Evolutionary conservation across 2,329 filamentous ascomycete species (phyloP).

Genomic region (Shiraia sp.): DNA sequence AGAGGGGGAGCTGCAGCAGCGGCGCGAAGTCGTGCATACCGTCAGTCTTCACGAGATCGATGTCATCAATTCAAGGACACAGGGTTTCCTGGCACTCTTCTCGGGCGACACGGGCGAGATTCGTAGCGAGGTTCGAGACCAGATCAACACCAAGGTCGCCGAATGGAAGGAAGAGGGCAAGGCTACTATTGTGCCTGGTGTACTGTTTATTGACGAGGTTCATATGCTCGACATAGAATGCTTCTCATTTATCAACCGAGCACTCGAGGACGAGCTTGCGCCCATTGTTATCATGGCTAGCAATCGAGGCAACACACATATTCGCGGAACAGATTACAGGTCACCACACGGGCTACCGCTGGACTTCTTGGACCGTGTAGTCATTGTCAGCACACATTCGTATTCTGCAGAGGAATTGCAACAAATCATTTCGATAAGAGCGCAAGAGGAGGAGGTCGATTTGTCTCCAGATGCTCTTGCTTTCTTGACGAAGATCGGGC

Average conservation of each 20-base stretch:
- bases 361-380: conserved; percentile 93
- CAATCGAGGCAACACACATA: conserved; percentile 89
- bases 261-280: conserved; percentile 89
- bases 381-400: conserved; percentile 91
- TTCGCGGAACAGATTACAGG: conserved; percentile 90
- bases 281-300: conserved; percentile 99
- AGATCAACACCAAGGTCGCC: conserved; percentile 98
- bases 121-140: conserved; percentile 91
- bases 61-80: conserved; percentile 98
- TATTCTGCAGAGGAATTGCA: conserved; percentile 85
- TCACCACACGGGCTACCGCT: conserved; percentile 92
- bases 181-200: conserved; percentile 94
- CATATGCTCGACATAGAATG: conserved; percentile 99
- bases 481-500: conserved; percentile 91
- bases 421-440: conserved; percentile 89
- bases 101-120: conserved; percentile 98
- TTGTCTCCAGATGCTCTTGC: conserved; percentile 87
- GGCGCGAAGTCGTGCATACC: conserved; percentile 95
- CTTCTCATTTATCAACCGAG: conserved; percentile 98
- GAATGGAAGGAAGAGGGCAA: conserved; percentile 99
- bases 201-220: conserved; percentile 97
- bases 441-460: conserved; percentile 95
- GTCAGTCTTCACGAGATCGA: conserved; percentile 98
- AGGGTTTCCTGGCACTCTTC: conserved; percentile 95
- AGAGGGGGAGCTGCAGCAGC: conserved; percentile 95